These are phyloP conservation scores for Cladophialophora chaetospira DNA, from an alignment of 2,329 filamentous ascomycete genomes.

Conservation along the genomic window DNA sequence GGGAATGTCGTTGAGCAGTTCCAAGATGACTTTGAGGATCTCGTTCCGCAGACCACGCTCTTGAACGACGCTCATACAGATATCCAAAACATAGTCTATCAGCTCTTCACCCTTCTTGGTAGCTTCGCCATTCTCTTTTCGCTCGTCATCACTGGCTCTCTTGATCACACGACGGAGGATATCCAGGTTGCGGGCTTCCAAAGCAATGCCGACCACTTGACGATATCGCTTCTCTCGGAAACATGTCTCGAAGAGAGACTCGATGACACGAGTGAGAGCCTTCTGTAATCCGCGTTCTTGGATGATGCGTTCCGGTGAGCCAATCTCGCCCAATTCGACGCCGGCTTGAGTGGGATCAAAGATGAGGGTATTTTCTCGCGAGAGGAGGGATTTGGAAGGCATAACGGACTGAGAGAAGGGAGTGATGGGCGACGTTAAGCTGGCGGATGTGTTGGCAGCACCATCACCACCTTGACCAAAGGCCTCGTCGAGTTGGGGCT, in stretches of 20 bases:
- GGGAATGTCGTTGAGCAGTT: slow-evolving; percentile 88
- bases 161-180: slow-evolving; percentile 85
- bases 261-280: slow-evolving; percentile 79
- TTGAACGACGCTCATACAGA: slow-evolving; percentile 97
- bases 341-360: slow-evolving; percentile 59
- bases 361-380: slow-evolving; percentile 68
- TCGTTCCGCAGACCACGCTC: slow-evolving; percentile 81
- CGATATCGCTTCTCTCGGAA: slow-evolving; percentile 83
- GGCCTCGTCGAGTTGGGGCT: slow-evolving; percentile 73
- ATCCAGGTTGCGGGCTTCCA: slow-evolving; percentile 89
- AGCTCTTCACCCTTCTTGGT: slow-evolving; percentile 76
- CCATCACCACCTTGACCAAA: slow-evolving; percentile 70
- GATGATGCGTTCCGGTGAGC: slow-evolving; percentile 61
- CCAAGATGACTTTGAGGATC: slow-evolving; percentile 89
- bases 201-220: slow-evolving; percentile 94
- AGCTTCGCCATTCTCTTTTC: slow-evolving; percentile 61
- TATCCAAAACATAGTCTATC: slow-evolving; percentile 93
- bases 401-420: slow-evolving; percentile 93
- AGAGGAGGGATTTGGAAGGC: slow-evolving; percentile 93
- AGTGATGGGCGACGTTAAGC: slow-evolving; percentile 81
- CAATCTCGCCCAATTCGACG: slow-evolving; percentile 58
- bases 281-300: slow-evolving; percentile 73
- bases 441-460: slow-evolving; percentile 64
- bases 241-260: slow-evolving; percentile 88
- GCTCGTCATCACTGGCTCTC: slow-evolving; percentile 83